A percentile compares a stretch with the other conserved stretches of the same genome.
Conservation (phyloP, 2,329 filamentous ascomycete genomes). For the Teratosphaeriaceae sp. region DNA sequence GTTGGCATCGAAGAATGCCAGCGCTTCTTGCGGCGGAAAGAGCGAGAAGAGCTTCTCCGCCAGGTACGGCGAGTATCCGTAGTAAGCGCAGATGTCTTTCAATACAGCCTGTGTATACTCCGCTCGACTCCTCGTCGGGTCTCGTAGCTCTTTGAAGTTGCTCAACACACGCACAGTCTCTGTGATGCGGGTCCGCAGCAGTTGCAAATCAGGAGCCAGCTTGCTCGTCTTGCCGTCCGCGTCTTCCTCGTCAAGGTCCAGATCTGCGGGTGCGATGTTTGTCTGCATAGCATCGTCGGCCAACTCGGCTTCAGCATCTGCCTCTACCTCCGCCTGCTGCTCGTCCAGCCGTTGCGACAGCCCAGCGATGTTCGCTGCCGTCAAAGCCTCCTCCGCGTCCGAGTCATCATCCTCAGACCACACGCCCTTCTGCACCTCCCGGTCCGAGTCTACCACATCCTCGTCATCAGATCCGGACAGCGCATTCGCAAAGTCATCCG, state of each 20-base stretch:
- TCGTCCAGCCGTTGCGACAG: conserved; percentile 78
- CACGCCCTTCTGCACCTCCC: conserved; percentile 56
- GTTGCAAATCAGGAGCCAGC: conserved; percentile 81
- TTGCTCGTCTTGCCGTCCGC: conserved; percentile 51
- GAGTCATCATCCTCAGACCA: conserved; percentile 87
- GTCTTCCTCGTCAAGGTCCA: conserved; percentile 55
- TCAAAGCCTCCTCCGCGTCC: conserved; percentile 83
- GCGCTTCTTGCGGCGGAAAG: conserved; percentile 87
- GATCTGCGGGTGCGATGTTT: conserved; percentile 73
- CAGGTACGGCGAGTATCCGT: conserved; percentile 91
- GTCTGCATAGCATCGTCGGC: conserved; percentile 83
- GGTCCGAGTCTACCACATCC: conserved; percentile 60
- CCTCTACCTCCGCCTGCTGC: conserved; percentile 69
- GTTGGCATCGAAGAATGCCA: conserved; percentile 98
- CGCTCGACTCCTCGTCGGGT: conserved; percentile 71
- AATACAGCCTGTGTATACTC: conserved; percentile 85
- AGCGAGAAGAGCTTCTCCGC: conserved; percentile 92
- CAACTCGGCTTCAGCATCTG: conserved; percentile 77
- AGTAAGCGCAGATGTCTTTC: conserved; percentile 92
- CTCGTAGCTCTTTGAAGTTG: conserved; percentile 74
- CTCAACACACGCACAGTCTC: conserved; percentile 89
- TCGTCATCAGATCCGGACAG: conserved; percentile 36
- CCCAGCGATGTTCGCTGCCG: conserved; percentile 92
- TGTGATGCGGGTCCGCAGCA: conserved; percentile 81
- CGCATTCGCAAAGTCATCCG: conserved; percentile 27